phyloP scores from a whole-genome alignment of 768 basidiomycete species.

The Suillus decipiens region DNA sequence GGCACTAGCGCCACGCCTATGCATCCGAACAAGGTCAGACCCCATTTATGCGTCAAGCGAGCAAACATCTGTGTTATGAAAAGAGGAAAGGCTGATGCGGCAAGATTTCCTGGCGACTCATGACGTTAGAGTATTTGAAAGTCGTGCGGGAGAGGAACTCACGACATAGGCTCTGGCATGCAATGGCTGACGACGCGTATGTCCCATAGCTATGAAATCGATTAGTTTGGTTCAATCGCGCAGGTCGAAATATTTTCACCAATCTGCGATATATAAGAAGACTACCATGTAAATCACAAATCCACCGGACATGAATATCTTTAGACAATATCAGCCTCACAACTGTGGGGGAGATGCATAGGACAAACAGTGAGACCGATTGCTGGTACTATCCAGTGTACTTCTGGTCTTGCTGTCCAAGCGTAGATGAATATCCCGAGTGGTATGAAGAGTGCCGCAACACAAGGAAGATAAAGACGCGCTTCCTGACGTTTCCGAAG shows the following conservation, averaged over 20 bases:
- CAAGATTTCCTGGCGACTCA: slow-evolving; percentile 40
- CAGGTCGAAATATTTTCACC: slow-evolving; percentile 33
- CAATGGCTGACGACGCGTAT: slow-evolving; percentile 63
- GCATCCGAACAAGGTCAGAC: slow-evolving; percentile 50
- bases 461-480: slow-evolving; percentile 53
- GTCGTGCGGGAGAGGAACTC: slow-evolving; percentile 16
- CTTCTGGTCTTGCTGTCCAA: slow-evolving; percentile 54
- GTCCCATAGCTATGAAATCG: slow-evolving; percentile 42
- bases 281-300: slow-evolving; percentile 54
- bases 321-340: not conserved
- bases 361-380: slow-evolving; percentile 13
- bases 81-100: slow-evolving; percentile 53
- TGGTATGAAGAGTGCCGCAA: slow-evolving; percentile 52
- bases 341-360: not conserved
- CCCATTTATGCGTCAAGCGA: slow-evolving; percentile 53
- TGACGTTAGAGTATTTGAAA: not conserved
- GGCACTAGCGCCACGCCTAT: slow-evolving; percentile 51
- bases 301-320: slow-evolving; percentile 48
- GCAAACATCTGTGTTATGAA: slow-evolving; percentile 60
- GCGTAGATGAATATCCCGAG: slow-evolving; percentile 67
- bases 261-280: slow-evolving; percentile 59
- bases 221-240: slow-evolving; percentile 2
- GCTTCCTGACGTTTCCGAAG: slow-evolving; percentile 47
- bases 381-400: slow-evolving; percentile 54
- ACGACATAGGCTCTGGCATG: slow-evolving; percentile 58